Conservation (phyloP, 108 stramenopile species). For the Chaetoceros tenuissimus region DNA sequence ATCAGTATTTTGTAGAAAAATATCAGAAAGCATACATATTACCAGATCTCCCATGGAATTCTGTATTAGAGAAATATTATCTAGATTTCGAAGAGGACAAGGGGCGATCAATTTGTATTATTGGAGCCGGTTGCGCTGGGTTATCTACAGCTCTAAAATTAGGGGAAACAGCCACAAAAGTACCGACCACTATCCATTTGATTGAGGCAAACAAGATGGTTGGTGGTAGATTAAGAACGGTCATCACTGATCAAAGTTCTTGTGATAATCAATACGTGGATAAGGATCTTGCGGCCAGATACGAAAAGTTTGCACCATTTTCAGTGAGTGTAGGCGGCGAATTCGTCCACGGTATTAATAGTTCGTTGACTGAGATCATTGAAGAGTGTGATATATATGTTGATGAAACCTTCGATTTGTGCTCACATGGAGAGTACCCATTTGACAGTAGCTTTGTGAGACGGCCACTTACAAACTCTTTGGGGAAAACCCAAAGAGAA, state of each 20-base stretch:
- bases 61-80: conserved; percentile 4
- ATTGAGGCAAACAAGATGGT: conserved; percentile 20
- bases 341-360: conserved; percentile 25
- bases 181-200: conserved; percentile 13
- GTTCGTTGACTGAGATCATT: conserved; percentile 11
- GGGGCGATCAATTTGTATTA: background rate
- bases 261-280: background rate
- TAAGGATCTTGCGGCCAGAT: conserved; percentile 3
- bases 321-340: conserved; percentile 23
- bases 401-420: conserved; percentile 16
- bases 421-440: conserved; percentile 4
- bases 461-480: background rate
- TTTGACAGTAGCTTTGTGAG: conserved; percentile 3
- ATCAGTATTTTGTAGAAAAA: conserved; percentile 3
- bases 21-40: conserved; percentile 2
- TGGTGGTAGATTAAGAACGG: conserved; percentile 29
- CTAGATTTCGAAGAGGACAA: background rate
- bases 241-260: conserved; percentile 4
- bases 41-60: conserved; percentile 9
- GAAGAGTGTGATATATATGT: conserved; percentile 9
- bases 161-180: conserved; percentile 11
- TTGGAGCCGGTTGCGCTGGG: conserved; percentile 16
- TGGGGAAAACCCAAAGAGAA: background rate
- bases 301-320: conserved; percentile 21
- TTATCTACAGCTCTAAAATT: conserved; percentile 7